These are phyloP conservation scores for Aspergillus hancockii DNA, from an alignment of 495 filamentous ascomycete species.

Conservation along the genomic window DNA sequence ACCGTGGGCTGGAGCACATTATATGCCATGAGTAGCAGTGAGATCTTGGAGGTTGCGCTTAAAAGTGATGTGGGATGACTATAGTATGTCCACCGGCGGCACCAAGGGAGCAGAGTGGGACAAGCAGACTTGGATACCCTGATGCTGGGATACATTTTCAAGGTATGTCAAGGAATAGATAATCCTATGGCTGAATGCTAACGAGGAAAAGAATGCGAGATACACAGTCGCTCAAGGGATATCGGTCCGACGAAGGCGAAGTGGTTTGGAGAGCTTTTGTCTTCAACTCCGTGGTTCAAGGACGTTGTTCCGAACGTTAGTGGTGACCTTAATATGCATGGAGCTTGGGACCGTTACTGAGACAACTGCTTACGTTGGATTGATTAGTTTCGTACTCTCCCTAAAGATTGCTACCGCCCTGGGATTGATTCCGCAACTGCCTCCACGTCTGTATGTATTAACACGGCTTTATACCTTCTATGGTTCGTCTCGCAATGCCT, in stretches of 20 bases:
- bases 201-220: conserved; percentile 7
- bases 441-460: conserved; percentile 89
- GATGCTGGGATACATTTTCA: conserved; percentile 86
- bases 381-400: conserved; percentile 30
- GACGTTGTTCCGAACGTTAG: conserved; percentile 65
- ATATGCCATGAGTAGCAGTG: conserved; percentile 59
- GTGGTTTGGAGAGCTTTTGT: conserved; percentile 60
- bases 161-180: conserved; percentile 40
- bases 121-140: conserved; percentile 62
- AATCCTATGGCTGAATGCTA: no score
- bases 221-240: conserved; percentile 60
- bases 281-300: conserved; percentile 71
- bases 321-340: not conserved
- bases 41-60: not conserved
- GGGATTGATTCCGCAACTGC: conserved; percentile 68
- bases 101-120: conserved; percentile 47
- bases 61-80: not conserved
- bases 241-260: conserved; percentile 36
- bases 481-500: conserved; percentile 79
- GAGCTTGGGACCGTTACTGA: not conserved
- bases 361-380: not conserved
- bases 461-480: conserved; percentile 81
- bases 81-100: not conserved
- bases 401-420: conserved; percentile 51
- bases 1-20: conserved; percentile 90